Base-by-base conservation (phyloP, 257 asterid genomes). In the Lavandula angustifolia region DNA sequence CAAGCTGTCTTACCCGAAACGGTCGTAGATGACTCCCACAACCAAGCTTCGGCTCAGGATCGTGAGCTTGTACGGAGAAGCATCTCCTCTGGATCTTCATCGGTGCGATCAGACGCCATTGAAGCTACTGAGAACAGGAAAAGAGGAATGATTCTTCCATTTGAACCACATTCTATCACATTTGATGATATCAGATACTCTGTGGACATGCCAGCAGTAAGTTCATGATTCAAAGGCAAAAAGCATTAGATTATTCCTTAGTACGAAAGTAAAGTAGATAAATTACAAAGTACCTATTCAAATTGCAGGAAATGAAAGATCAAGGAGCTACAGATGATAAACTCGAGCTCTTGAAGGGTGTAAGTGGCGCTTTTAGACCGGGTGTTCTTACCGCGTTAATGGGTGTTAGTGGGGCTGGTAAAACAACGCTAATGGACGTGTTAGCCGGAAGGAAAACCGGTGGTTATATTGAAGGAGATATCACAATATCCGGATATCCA, bases 101-200 rank as follows among this genome's bases (percentile, higher is more conserved):
- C 75, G 3, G 33, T 9, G 70, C 72, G 73, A 64, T 37, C 68
- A 42, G 78, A 75, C 41, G 77, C 76, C 65, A 67, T 18, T 9
- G 85, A 66, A 62, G 70, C 66, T 4, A 35, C 41, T 22, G 76
- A 76, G 59, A 80, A 56, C 16, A 37, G 33, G 60, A 75, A 81
- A 73, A 79, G 55, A 44, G 96, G 96, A 77, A 82, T 89, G 95
- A 77, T 87, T 73, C 97, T 92, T 80, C 98, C 98, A 50, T 92
- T 87, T 49, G 98, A 85, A 70, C 97, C 97, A 0, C 92, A 89
- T 67, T 87, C 91, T 9, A 72, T 92, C 68, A 85, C 96, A n/a
- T 92, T 92, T 31, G 87, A 92, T 8, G 78, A 87, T 1, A 14
- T 92, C 37, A 68, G 54, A 49, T 92, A 92, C 75, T 86, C 96